Evolutionary conservation across 768 basidiomycete species (phyloP).

Genomic region (Pleurotus sapidus): DNA sequence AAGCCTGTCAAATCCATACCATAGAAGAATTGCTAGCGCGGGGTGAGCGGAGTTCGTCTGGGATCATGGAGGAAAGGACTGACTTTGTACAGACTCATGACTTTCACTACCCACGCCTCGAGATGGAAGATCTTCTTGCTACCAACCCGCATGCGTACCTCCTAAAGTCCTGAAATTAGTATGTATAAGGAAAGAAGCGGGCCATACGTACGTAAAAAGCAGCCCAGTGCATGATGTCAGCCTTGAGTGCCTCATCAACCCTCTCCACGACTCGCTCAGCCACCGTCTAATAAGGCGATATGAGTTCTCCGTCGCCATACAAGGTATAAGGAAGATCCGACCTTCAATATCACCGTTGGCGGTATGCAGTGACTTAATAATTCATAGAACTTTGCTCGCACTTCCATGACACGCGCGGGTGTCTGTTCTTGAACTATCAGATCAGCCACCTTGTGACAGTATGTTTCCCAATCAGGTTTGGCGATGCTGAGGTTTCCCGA

Average conservation of each 20-base stretch:
- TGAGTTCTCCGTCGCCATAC: neutral
- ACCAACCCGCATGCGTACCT: slow-evolving; percentile 93
- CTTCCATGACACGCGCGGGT: slow-evolving; percentile 86
- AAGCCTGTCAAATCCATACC: slow-evolving; percentile 61
- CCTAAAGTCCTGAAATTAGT: slow-evolving; percentile 41
- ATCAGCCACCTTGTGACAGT: slow-evolving; percentile 90
- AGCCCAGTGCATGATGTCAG: slow-evolving; percentile 97
- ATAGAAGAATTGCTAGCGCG: slow-evolving; percentile 54
- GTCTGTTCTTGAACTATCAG: slow-evolving; percentile 87
- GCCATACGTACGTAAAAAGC: slow-evolving; percentile 79
- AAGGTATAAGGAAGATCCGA: slow-evolving; percentile 25
- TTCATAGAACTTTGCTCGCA: slow-evolving; percentile 92
- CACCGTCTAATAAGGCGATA: slow-evolving; percentile 62
- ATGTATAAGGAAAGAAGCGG: neutral
- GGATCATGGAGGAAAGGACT: slow-evolving; percentile 7
- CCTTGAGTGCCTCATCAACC: slow-evolving; percentile 87
- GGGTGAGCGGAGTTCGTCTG: slow-evolving; percentile 3
- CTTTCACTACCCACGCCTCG: slow-evolving; percentile 96
- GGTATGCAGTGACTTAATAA: slow-evolving; percentile 97
- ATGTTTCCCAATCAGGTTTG: slow-evolving; percentile 99
- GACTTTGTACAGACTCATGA: slow-evolving; percentile 91
- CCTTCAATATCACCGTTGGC: slow-evolving; percentile 88
- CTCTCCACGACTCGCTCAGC: slow-evolving; percentile 83
- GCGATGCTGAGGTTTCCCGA: slow-evolving; percentile 78
- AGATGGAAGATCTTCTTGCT: slow-evolving; percentile 90